phyloP scores from a whole-genome alignment of 2,329 filamentous ascomycete genomes.

The Botrytis byssoidea region DNA sequence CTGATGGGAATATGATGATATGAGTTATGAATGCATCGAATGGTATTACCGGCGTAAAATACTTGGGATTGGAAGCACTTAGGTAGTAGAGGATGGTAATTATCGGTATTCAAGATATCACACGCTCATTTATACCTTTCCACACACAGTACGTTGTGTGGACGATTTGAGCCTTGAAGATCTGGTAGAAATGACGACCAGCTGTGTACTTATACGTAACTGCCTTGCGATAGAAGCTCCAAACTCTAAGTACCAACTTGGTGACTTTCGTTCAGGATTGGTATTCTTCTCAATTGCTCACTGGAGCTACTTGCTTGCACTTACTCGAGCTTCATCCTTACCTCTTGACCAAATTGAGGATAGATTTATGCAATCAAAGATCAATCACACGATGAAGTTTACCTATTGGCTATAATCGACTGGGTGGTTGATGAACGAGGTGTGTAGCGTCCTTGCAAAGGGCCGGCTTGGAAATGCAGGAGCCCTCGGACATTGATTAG shows the following conservation, averaged over 20 bases:
- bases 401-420: not conserved
- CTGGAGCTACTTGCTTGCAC: too few species aligned
- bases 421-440: not conserved
- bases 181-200: not conserved
- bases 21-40: not conserved
- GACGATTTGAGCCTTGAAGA: too few species aligned
- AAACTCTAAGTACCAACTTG: not conserved
- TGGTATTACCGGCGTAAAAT: not conserved
- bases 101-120: not conserved
- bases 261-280: not conserved
- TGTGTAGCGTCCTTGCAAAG: not conserved
- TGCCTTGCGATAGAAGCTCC: not conserved
- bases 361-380: conserved; percentile 3
- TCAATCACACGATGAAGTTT: not conserved
- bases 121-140: not conserved
- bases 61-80: not conserved
- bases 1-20: not conserved
- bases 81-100: not conserved
- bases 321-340: not conserved
- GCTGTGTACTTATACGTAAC: not conserved
- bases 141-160: not conserved
- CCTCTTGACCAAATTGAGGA: not conserved
- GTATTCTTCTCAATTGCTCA: not conserved
- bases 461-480: not conserved
- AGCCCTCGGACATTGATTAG: not conserved